These are phyloP conservation scores for Oryza brachyantha DNA, from an alignment of 176 grass and related monocot species.

Conservation along the genomic window DNA sequence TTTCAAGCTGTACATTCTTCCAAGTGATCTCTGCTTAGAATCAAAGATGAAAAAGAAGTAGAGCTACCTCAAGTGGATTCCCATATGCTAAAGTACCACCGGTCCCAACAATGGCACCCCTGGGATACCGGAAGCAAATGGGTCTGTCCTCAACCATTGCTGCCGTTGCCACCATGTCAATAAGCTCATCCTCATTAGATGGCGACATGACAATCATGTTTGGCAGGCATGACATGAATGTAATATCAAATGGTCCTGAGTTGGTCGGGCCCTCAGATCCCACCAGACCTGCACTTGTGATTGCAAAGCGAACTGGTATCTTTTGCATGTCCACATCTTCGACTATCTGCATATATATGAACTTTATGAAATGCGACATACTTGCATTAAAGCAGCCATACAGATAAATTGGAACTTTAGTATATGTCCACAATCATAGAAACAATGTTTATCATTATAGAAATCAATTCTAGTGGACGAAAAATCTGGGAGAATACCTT, in stretches of 20 bases:
- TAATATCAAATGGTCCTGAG: conserved; percentile 65
- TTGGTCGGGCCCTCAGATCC: conserved; percentile 60
- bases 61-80: conserved; percentile 50
- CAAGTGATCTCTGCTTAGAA: not conserved
- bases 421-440: not conserved
- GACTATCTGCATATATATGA: conserved; percentile 43
- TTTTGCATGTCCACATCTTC: conserved; percentile 79
- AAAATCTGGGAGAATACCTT: not conserved
- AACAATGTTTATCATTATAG: not conserved
- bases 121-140: conserved; percentile 70
- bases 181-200: conserved; percentile 62
- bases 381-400: conserved; percentile 13
- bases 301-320: conserved; percentile 66
- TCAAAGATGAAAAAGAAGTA: conserved; percentile 10
- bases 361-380: conserved; percentile 38
- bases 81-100: conserved; percentile 32
- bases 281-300: conserved; percentile 63
- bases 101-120: conserved; percentile 43
- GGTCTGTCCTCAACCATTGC: conserved; percentile 50
- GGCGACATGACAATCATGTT: conserved; percentile 89
- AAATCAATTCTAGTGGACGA: not conserved
- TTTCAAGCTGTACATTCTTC: not conserved
- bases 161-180: conserved; percentile 74
- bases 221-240: conserved; percentile 76
- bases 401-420: not conserved